phyloP scores from a whole-genome alignment of 2,329 filamentous ascomycete genomes.

The Zalaria sp. region DNA sequence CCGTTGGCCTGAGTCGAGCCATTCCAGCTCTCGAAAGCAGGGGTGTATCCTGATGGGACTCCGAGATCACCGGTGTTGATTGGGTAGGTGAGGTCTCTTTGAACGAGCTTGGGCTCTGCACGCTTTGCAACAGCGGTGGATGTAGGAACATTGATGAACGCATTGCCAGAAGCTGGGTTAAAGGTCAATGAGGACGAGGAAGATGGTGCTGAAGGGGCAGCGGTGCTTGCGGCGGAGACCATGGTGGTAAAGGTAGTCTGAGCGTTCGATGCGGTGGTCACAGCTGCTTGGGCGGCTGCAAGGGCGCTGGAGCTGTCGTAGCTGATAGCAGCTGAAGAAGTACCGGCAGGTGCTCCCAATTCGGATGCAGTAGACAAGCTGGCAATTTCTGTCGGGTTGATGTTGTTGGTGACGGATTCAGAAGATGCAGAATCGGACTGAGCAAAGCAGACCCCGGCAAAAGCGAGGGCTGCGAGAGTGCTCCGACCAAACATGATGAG shows the following conservation, averaged over 20 bases:
- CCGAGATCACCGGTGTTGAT: not conserved
- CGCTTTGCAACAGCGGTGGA: conserved; percentile 1
- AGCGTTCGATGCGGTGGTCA: conserved; percentile 1
- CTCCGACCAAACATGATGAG: no score
- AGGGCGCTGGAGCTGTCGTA: not conserved
- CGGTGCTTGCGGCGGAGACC: not conserved
- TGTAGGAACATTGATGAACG: not conserved
- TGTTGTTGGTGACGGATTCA: conserved; percentile 2
- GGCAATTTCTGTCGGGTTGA: conserved; percentile 3
- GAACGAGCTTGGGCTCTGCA: conserved; percentile 1
- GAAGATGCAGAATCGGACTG: not conserved
- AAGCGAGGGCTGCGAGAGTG: conserved; percentile 4
- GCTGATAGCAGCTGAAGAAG: not conserved
- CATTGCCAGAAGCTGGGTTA: not conserved
- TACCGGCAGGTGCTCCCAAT: conserved; percentile 1
- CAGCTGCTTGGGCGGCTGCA: conserved; percentile 1
- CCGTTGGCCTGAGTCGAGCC: not conserved
- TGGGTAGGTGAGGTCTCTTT: conserved; percentile 1
- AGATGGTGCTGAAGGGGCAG: no score
- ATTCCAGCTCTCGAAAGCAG: not conserved
- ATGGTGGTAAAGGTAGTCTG: not conserved
- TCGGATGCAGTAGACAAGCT: not conserved
- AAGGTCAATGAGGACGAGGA: no score
- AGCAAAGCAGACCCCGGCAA: conserved; percentile 1
- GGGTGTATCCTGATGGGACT: conserved; percentile 3